These are phyloP conservation scores for Theobroma cacao DNA, from an alignment of 345 rosid species.

Conservation along the genomic window DNA sequence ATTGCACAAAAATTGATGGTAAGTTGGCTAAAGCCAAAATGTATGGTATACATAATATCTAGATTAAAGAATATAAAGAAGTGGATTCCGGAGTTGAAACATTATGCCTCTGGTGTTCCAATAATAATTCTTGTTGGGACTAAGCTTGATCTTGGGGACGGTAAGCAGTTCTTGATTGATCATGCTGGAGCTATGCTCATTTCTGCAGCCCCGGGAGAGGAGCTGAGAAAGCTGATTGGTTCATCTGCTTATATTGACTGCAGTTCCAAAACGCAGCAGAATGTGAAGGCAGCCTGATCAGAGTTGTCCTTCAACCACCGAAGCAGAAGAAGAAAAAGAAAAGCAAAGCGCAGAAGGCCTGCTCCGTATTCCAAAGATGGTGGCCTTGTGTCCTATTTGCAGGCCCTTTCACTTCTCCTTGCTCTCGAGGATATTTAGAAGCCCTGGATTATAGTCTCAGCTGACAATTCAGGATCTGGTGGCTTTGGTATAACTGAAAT, in stretches of 20 bases:
- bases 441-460: conserved; percentile 19
- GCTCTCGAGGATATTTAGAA: conserved; percentile 24
- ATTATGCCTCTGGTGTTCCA: conserved; percentile 49
- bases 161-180: conserved; percentile 78
- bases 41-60: no score
- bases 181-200: conserved; percentile 96
- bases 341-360: conserved; percentile 77
- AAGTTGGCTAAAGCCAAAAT: no score
- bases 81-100: conserved; percentile 99
- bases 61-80: no score
- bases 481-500: no score
- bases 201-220: conserved; percentile 84
- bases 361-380: conserved; percentile 62
- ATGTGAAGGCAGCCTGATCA: conserved; percentile 93
- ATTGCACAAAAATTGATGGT: no score
- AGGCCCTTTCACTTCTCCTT: conserved; percentile 5
- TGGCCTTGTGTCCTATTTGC: background rate
- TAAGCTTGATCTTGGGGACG: conserved; percentile 96
- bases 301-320: conserved; percentile 94
- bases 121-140: conserved; percentile 88
- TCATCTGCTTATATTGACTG: conserved; percentile 88
- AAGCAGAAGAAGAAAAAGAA: conserved; percentile 90
- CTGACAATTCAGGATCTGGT: conserved; percentile 23
- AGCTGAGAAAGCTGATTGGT: conserved; percentile 73
- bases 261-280: conserved; percentile 96